Conservation (phyloP, 1,139 yeast genomes). For the Pichia kudriavzevii region DNA sequence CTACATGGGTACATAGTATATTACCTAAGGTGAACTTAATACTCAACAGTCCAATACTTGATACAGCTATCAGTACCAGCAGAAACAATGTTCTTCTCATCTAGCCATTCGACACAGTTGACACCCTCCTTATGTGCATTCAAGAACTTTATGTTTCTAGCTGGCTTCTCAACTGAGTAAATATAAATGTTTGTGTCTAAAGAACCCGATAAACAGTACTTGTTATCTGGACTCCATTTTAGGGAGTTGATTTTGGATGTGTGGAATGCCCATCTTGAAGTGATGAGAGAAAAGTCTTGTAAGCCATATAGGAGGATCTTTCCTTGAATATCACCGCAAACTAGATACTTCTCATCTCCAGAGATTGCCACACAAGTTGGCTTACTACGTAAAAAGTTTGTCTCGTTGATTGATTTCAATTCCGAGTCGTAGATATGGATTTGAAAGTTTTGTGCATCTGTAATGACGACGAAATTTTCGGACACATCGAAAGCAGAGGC, state of each 20-base stretch:
- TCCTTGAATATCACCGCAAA: constrained; percentile 84
- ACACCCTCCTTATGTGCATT: constrained; percentile 91
- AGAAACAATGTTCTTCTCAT: constrained; percentile 41
- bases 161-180: constrained; percentile 73
- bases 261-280: constrained; percentile 95
- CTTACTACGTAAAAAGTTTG: constrained; percentile 43
- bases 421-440: constrained; percentile 22
- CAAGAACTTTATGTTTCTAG: constrained; percentile 62
- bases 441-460: constrained; percentile 32
- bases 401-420: constrained; percentile 19
- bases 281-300: constrained; percentile 49
- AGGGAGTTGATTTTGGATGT: constrained; percentile 73
- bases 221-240: constrained; percentile 70
- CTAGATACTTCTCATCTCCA: constrained; percentile 59
- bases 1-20: background rate
- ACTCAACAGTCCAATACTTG: constrained; percentile 57
- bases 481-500: constrained; percentile 39
- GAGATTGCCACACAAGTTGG: constrained; percentile 35
- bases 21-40: constrained; percentile 7
- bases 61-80: constrained; percentile 80
- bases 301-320: constrained; percentile 66
- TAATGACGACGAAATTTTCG: constrained; percentile 42
- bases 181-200: constrained; percentile 75
- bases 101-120: constrained; percentile 63
- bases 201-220: constrained; percentile 69